Evolutionary conservation across 805 yeast genomes (phyloP).

Genomic region (Tetrapisispora fleetii): DNA sequence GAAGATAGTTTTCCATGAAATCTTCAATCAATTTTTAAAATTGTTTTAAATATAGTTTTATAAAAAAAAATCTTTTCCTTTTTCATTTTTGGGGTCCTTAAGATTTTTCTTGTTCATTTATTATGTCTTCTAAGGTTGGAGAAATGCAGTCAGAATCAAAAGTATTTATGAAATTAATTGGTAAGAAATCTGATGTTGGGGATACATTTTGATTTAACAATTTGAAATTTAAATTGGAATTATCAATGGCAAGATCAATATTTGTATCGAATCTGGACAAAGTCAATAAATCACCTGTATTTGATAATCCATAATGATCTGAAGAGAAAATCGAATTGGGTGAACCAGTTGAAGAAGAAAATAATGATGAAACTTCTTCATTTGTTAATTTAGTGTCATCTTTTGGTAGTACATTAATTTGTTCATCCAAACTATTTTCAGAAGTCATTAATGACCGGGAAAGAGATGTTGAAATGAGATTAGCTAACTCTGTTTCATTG

Average conservation of each 20-base stretch:
- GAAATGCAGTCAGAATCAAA: conserved; percentile 15
- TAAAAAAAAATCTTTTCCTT: not conserved
- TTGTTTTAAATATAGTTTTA: too few relatives aligned
- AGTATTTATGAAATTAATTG: not conserved
- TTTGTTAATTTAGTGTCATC: not conserved
- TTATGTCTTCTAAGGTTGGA: conserved; percentile 27
- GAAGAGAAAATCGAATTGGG: conserved; percentile 21
- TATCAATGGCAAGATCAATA: not conserved
- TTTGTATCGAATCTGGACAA: not conserved
- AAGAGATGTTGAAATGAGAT: not conserved
- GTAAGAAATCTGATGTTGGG: not conserved
- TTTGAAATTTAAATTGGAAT: not conserved
- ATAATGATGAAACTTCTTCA: conserved; percentile 3
- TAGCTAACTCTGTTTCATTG: not conserved
- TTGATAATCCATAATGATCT: conserved; percentile 9
- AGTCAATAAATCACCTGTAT: not conserved
- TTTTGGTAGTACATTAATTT: not conserved
- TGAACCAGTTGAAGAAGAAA: conserved; percentile 18
- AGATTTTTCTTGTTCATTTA: conserved; percentile 23
- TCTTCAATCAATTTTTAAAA: too few relatives aligned
- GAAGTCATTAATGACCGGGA: not conserved
- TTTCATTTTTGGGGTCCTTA: not conserved
- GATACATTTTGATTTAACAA: not conserved
- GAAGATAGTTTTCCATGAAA: too few relatives aligned
- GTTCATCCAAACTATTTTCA: not conserved